Evolutionary conservation across 257 asterid species (phyloP).

Genomic region (Nicotiana attenuata): DNA sequence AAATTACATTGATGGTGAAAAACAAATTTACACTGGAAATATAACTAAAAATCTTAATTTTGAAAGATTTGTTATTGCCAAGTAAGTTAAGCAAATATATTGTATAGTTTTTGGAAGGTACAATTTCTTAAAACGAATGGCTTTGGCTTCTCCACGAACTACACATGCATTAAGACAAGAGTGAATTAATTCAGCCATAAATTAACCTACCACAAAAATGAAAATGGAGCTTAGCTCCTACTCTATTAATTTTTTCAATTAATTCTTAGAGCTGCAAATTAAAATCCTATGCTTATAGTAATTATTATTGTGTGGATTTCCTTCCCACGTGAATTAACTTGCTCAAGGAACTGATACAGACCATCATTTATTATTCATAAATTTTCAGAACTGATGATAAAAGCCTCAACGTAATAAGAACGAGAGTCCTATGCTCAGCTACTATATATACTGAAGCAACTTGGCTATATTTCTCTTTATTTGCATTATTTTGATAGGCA

Average conservation of each 20-base stretch:
- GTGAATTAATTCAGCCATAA: background rate
- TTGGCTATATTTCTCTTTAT: background rate
- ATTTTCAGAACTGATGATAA: background rate
- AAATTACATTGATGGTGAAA: no score
- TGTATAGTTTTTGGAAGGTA: background rate
- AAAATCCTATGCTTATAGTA: background rate
- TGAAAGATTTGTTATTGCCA: no score
- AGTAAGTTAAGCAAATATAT: background rate
- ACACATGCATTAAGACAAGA: background rate
- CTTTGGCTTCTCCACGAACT: background rate
- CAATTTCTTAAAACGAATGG: background rate
- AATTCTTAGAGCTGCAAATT: background rate
- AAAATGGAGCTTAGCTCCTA: no score
- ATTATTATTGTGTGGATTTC: background rate
- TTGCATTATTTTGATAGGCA: background rate
- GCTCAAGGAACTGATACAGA: background rate
- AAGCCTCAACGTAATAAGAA: background rate
- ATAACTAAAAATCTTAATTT: no score
- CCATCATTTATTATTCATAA: background rate
- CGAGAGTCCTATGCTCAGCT: background rate
- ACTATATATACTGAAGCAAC: background rate
- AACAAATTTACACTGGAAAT: no score
- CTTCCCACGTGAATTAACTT: background rate
- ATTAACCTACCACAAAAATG: no score
- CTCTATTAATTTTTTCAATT: background rate